Base-by-base conservation (phyloP, 257 asterid species). In the Anisodus tanguticus region DNA sequence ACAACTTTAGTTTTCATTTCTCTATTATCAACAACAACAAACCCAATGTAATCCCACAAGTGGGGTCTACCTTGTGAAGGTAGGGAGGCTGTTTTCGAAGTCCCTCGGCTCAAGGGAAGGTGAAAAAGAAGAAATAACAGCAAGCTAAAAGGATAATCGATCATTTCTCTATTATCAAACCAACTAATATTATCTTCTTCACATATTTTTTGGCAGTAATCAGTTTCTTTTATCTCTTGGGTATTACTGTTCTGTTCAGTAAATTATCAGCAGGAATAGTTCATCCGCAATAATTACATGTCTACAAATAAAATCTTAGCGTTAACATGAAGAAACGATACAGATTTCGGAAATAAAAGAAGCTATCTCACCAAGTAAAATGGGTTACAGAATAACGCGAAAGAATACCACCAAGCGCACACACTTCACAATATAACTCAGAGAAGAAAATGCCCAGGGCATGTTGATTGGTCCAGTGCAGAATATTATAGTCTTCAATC, bases 301-400 rank as follows among this genome's bases (percentile, higher is more conserved):
- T 5, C 3, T 5, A 74, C 41, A 41, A 16, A 58, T 41, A 62
- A 1, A n/a, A 64, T 59, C 39, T 84, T 4, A 17, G 19, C 3
- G 66, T 4, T 31, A 3, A 63, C 2, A 47, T n/a, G 31, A 74
- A 13, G 35, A 49, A 35, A 70, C 15, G 80, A 81, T 39, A 22
- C 2, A 66, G 45, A 63, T 47, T 41, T 79, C 58, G 49, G 13
- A 43, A 54, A 31, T 77, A 77, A 53, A 51, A 13, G 81, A 51
- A 10, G 55, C 55, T 16, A 67, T 88, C 98, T 89, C 89, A 93
- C 98, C 94, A 43, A 88, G 78, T 58, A 85, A 86, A 84, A 10
- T 12, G 49, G 87, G 55, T 88, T 93, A 94, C 85, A 93, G 94
- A 83, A 94, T 94, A 60, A 94, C 92, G 22, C 90, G 97, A 71